These are phyloP conservation scores for Cutaneotrichosporon sp. DNA, from an alignment of 1,284 basidiomycete species.

Conservation along the genomic window DNA sequence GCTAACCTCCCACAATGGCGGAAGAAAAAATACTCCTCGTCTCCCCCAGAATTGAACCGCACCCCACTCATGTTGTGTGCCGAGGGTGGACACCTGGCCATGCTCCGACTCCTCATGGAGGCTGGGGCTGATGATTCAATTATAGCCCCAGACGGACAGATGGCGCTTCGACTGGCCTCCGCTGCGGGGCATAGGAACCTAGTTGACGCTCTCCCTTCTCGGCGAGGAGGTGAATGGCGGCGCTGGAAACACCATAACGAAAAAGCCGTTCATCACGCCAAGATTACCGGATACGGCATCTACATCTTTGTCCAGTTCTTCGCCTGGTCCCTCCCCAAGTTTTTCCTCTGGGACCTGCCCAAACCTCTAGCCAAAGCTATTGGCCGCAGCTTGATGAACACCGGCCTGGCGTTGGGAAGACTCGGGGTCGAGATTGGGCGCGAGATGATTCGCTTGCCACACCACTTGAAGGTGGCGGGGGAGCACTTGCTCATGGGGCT, in stretches of 20 bases:
- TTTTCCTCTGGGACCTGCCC: not conserved
- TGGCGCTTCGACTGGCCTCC: slow-evolving; percentile 21
- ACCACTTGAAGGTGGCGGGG: no score
- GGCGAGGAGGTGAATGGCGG: slow-evolving; percentile 11
- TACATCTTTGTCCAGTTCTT: not conserved
- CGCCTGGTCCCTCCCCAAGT: slow-evolving; percentile 5
- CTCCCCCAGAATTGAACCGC: not conserved
- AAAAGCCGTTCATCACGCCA: not conserved
- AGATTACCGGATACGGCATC: not conserved
- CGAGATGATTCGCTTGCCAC: no score
- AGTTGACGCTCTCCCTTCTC: slow-evolving; percentile 17
- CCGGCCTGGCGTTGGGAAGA: no score
- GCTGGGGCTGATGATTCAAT: slow-evolving; percentile 61
- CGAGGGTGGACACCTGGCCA: slow-evolving; percentile 66
- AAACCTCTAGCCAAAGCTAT: not conserved
- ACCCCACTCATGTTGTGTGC: slow-evolving; percentile 78
- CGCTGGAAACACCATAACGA: slow-evolving; percentile 12
- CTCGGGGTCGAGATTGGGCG: no score
- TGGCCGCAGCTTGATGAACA: no score
- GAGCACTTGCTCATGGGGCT: no score
- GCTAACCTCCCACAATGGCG: not conserved
- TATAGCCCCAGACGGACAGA: slow-evolving; percentile 21
- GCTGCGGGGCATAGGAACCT: slow-evolving; percentile 9
- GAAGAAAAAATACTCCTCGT: not conserved
- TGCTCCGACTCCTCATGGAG: slow-evolving; percentile 62